Evolutionary conservation across 2,329 filamentous ascomycete genomes (phyloP), one percentile per base, ranked within the genome.

Genomic region (Fusarium sp.): DNA sequence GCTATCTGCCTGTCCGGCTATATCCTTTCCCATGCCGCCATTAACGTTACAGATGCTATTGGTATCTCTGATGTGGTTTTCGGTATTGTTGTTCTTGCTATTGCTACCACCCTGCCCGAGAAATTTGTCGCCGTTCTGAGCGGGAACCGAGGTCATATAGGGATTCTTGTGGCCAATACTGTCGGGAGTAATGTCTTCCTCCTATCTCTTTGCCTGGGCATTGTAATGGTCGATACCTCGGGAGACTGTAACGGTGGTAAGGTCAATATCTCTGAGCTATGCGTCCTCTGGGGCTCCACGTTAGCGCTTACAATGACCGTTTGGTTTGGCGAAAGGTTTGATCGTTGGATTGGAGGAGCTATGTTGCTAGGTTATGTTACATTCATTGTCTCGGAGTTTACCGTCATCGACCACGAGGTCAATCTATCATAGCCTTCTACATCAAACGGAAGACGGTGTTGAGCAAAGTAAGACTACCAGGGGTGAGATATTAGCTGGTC

Each of bases 371-470:
- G 12, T 4, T 54, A 54, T 4, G 1, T 47, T 18, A 2, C 8
- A 1, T 47, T 54, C 12, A 28, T 54, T 9, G 3, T 16, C 3
- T 13, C 1, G 20, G 51, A 54, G 40, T 20, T 47, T 34, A 36
- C 40, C 7, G 4, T 34, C 20, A 20, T 46, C 1, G 11, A 13
- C 2, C 11, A 8, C 4, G 1, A 0, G 1, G 16, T 1, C 4
- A 6, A 33, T 2, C 9, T 3, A 1, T 16, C 1, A 11, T 26
- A n/a, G 18, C 2, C 1, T 1, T 10, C 4, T 2, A 6, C 13
- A 8, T 13, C 3, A 12, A 40, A 0, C 6, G 2, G 1, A 23
- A 20, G 9, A 3, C 6, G 9, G n/a, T 6, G 0, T 3, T 40
- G 8, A 16, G 13, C 3, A 51, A 38, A 15, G 6, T 2, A 20